Evolutionary conservation across 306 rosid genomes (phyloP).

Genomic region (Quercus parvula): DNA sequence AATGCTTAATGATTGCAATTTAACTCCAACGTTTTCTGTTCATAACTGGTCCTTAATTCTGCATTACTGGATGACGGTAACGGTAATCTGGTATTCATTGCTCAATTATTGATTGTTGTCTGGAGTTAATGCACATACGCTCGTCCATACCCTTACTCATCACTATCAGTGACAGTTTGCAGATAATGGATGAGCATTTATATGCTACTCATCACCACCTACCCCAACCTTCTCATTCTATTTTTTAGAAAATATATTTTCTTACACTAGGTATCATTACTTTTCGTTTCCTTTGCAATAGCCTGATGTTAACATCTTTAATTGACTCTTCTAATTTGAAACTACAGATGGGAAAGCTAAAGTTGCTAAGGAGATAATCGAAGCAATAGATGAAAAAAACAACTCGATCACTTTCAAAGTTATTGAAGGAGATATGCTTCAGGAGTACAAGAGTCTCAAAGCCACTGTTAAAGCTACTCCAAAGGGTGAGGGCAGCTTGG

Average conservation of each 20-base stretch:
- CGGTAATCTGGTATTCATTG: no score
- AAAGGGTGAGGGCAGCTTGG: constrained; percentile 19
- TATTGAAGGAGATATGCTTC: constrained; percentile 26
- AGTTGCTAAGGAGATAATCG: constrained; percentile 24
- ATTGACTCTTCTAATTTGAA: neutral
- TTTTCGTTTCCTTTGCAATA: neutral
- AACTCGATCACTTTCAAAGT: constrained; percentile 28
- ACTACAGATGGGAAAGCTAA: constrained; percentile 26
- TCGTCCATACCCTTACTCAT: no score
- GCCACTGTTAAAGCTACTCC: neutral
- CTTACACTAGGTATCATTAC: neutral
- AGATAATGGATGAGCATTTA: no score
- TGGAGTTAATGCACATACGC: no score
- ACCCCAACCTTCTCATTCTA: no score
- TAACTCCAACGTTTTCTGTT: no score
- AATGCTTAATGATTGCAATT: no score
- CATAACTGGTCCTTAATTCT: no score
- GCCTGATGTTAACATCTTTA: neutral
- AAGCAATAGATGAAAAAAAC: constrained; percentile 31
- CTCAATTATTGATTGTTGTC: no score
- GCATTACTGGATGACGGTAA: no score
- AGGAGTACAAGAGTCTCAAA: constrained; percentile 20
- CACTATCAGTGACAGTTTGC: no score
- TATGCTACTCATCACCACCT: no score
- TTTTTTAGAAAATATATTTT: neutral